A percentile compares a stretch with the other conserved stretches of the same genome.
Conservation (phyloP, 2,329 filamentous ascomycete genomes). For the Nothopassalora personata region DNA sequence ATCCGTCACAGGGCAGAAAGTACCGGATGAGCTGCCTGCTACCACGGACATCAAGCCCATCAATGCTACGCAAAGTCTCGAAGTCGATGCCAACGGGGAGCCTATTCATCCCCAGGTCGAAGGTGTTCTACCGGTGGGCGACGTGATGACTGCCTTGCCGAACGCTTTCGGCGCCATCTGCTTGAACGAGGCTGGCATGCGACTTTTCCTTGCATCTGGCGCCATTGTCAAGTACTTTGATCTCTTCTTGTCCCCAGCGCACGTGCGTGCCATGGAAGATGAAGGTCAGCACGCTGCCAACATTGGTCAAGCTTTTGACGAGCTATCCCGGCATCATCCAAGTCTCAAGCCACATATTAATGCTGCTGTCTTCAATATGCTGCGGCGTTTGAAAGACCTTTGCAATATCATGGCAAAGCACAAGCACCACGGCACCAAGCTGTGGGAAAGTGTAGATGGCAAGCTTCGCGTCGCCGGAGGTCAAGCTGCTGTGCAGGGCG, state of each 20-base stretch:
- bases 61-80: slow-evolving; percentile 6
- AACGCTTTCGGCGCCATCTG: slow-evolving; percentile 90
- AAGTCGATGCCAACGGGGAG: slow-evolving; percentile 19
- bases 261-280: slow-evolving; percentile 75
- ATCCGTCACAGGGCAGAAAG: slow-evolving; percentile 55
- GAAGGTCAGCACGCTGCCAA: slow-evolving; percentile 62
- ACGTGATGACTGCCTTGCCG: slow-evolving; percentile 82
- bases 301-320: slow-evolving; percentile 83
- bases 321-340: slow-evolving; percentile 90
- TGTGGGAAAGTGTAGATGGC: slow-evolving; percentile 50
- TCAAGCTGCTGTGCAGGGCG: slow-evolving; percentile 13
- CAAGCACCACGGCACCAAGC: slow-evolving; percentile 70
- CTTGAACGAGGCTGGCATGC: slow-evolving; percentile 79
- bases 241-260: slow-evolving; percentile 89
- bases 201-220: slow-evolving; percentile 75
- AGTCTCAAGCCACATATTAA: slow-evolving; percentile 73
- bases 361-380: slow-evolving; percentile 82
- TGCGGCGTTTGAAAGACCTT: slow-evolving; percentile 71
- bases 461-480: slow-evolving; percentile 45
- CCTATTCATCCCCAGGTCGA: slow-evolving; percentile 21
- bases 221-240: slow-evolving; percentile 86
- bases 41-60: slow-evolving; percentile 18
- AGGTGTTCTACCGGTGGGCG: slow-evolving; percentile 78
- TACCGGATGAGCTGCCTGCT: slow-evolving; percentile 23
- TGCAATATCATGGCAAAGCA: slow-evolving; percentile 64